Base-by-base conservation (phyloP, 371 early-diverging fungal species). In the Zychaea mexicana region DNA sequence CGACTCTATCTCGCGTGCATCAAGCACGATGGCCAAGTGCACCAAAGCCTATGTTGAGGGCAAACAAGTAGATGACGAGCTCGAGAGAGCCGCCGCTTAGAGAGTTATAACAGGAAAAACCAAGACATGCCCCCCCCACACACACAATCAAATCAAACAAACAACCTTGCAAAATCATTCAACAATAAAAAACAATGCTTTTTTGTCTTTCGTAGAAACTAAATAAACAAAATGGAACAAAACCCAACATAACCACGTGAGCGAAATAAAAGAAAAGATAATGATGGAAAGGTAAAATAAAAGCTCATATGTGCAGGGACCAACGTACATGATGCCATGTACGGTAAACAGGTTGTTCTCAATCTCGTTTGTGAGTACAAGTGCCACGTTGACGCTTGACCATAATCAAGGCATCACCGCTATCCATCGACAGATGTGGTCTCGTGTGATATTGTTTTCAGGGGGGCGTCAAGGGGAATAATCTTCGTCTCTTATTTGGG, bases 21-120 rank as follows among this genome's bases (percentile, higher is more conserved):
- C 95, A 19, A 86, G 88, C 62, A 97, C 97, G n/a, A 98, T 98
- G 98, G 98, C 98, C 63, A 92, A 95, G 77, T 94, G 96, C 78
- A 92, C 96, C 32, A 89, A 91, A 71, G 64, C 69, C 57, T 82
- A 73, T 72, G 68, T 77, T 19, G 59, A 73, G 39, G 74, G 71
- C 55, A 73, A 77, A 57, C 68, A 70, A 46, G 73, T 65, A 42
- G 77, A 72, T 52, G 71, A 77, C 28, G 74, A 72, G 57, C 69
- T 75, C 52, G 69, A 70, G 36, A 68, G 69, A 62, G 82, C 72
- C 26, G 47, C 69, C 54, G 79, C 77, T 62, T 80, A 80, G 62
- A 74, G 38, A 22, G 24, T 3, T 9, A 4, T 5, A 49, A 24
- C 19, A 24, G 19, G 12, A 8, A 19, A 49, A 19, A 19, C n/a